Evolutionary conservation across 768 basidiomycete species (phyloP).

Genomic region (Leucosporidium creatinivorum): DNA sequence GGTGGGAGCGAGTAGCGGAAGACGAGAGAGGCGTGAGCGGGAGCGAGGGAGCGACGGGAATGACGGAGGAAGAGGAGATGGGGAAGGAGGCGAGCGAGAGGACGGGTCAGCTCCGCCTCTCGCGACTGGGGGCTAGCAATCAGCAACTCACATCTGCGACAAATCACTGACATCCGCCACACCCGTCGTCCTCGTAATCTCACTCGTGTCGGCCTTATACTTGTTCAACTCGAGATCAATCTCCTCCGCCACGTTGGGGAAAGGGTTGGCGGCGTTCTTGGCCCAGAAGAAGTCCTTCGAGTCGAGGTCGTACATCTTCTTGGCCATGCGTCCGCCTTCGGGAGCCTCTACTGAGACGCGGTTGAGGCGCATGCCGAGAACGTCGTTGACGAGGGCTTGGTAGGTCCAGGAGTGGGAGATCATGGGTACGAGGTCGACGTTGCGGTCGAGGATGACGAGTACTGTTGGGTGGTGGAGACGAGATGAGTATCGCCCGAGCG

Average conservation of each 20-base stretch:
- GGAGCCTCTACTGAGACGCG: constrained; percentile 70
- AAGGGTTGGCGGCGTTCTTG: constrained; percentile 88
- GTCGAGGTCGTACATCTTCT: constrained; percentile 85
- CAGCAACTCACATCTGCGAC: constrained; percentile 66
- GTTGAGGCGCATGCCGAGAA: constrained; percentile 92
- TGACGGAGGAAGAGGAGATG: no score
- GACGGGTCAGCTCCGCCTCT: no score
- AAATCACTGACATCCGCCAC: constrained; percentile 94
- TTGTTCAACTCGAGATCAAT: constrained; percentile 85
- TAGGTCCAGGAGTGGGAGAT: constrained; percentile 98
- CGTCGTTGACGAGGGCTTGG: constrained; percentile 94
- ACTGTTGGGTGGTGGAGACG: constrained; percentile 48
- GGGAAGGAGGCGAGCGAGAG: background rate
- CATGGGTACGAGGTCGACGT: constrained; percentile 88
- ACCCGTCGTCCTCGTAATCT: constrained; percentile 91
- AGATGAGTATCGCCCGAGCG: no score
- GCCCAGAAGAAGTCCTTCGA: constrained; percentile 99
- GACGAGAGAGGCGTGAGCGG: background rate
- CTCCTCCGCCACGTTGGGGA: constrained; percentile 97
- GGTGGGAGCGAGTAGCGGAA: background rate
- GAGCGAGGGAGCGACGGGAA: background rate
- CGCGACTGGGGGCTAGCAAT: no score
- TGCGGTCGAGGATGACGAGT: constrained; percentile 85
- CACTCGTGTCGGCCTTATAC: constrained; percentile 87
- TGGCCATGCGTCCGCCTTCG: constrained; percentile 53